Evolutionary conservation across 495 filamentous ascomycete genomes (phyloP), one percentile per base, ranked within the genome.

Genomic region (Tuber brumale): DNA sequence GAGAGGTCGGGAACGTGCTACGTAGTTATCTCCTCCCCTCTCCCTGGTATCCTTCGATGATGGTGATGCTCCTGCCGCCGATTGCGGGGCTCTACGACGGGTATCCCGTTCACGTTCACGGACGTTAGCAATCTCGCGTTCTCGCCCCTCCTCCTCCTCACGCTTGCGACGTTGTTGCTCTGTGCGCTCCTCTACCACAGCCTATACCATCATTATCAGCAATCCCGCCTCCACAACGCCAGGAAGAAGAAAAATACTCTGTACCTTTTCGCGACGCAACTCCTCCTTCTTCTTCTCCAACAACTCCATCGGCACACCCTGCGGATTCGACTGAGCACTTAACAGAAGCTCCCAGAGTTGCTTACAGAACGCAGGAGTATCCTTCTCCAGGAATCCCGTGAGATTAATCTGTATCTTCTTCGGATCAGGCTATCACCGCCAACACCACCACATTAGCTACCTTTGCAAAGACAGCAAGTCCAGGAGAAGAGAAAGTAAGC

Each of bases 221-320:
- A 82, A 74, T 73, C 72, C 16, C 71, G 69, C 84, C 73, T 82
- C 73, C 46, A 61, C 21, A 37, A 37, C n/a, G 14, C 37, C 18
- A 31, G 37, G 76, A 37, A 19, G 37, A 72, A 42, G 43, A 5
- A 61, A 61, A 23, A 70, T 35, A 57, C 21, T 16, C 73, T 79
- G 37, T 84, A 95, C 95, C 90, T 96, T 97, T 81, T 97, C 93
- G 84, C 97, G 93, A 48, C 94, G 91, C 51, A 99, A 86, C 83
- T 98, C 95, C 35, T 92, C 85, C 85, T 97, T 99, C 87, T 99
- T 99, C 6, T 94, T 93, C 83, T 98, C 96, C 10, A 99, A 83
- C 45, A 99, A 86, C 84, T 98, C 95, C 83, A 96, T 94, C 0
- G 95, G 95, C 51, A 99, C 93, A 70, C 95, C 95, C 83, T 94